These are phyloP conservation scores for Bothriochloa decipiens DNA, from an alignment of 176 grass and related monocot species.

Conservation along the genomic window DNA sequence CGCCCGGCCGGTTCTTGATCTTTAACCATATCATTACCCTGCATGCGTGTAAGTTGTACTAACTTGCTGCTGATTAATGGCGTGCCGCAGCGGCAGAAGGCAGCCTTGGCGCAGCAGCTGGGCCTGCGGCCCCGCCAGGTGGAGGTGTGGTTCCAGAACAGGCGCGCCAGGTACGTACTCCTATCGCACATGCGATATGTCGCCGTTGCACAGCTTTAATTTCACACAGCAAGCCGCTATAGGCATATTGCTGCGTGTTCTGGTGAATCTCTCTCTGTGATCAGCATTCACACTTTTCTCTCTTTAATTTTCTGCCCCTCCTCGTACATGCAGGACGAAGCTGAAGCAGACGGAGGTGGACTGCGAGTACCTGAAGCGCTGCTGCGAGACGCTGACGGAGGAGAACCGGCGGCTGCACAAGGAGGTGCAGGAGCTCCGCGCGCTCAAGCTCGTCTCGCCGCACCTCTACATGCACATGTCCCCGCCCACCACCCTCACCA, in stretches of 20 bases:
- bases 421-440: conserved; percentile 81
- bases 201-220: neutral
- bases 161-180: conserved; percentile 67
- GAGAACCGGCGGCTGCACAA: conserved; percentile 90
- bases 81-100: conserved; percentile 75
- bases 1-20: neutral
- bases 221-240: neutral
- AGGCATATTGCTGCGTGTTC: no score
- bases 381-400: conserved; percentile 92
- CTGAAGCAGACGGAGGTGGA: conserved; percentile 98
- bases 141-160: conserved; percentile 98
- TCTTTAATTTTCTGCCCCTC: neutral
- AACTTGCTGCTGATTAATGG: neutral
- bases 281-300: neutral
- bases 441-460: conserved; percentile 75
- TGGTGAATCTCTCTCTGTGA: neutral
- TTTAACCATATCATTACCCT: neutral
- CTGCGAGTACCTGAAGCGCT: conserved; percentile 87
- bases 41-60: neutral
- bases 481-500: conserved; percentile 83
- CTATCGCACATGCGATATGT: conserved; percentile 35
- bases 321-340: conserved; percentile 60
- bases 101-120: conserved; percentile 72
- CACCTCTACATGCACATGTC: conserved; percentile 72
- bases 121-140: conserved; percentile 81